Evolutionary conservation across 768 basidiomycete species (phyloP).

Genomic region (Chalciporus pseudorubinellus): DNA sequence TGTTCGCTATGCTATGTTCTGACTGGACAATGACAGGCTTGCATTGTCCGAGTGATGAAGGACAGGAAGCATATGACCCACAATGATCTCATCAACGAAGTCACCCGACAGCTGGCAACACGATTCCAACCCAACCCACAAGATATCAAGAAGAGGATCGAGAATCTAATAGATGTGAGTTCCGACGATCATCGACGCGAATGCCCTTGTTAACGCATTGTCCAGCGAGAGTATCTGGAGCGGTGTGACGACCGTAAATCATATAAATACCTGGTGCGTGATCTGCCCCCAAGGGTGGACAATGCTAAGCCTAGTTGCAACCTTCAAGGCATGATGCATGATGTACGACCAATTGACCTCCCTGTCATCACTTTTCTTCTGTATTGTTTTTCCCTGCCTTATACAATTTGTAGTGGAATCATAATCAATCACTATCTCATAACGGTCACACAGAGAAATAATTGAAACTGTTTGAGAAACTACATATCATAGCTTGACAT

Average conservation of each 20-base stretch:
- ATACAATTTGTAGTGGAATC: not conserved
- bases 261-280: conserved; percentile 71
- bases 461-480: conserved; percentile 5
- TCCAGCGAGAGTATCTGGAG: conserved; percentile 90
- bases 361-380: not conserved
- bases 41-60: conserved; percentile 98
- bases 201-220: not conserved
- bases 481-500: conserved; percentile 36
- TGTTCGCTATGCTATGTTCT: not conserved
- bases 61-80: conserved; percentile 87
- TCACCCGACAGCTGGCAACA: conserved; percentile 77
- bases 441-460: not conserved
- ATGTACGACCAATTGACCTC: no score
- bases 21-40: conserved; percentile 64
- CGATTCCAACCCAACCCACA: conserved; percentile 87
- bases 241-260: conserved; percentile 85
- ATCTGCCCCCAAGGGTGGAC: not conserved
- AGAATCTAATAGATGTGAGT: conserved; percentile 87
- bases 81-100: conserved; percentile 87
- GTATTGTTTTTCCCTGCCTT: not conserved
- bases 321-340: conserved; percentile 29
- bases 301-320: conserved; percentile 1
- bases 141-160: conserved; percentile 90
- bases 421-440: not conserved
- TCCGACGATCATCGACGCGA: not conserved